Evolutionary conservation across 305 asterid species (phyloP).

Genomic region (Fraxinus nigra): DNA sequence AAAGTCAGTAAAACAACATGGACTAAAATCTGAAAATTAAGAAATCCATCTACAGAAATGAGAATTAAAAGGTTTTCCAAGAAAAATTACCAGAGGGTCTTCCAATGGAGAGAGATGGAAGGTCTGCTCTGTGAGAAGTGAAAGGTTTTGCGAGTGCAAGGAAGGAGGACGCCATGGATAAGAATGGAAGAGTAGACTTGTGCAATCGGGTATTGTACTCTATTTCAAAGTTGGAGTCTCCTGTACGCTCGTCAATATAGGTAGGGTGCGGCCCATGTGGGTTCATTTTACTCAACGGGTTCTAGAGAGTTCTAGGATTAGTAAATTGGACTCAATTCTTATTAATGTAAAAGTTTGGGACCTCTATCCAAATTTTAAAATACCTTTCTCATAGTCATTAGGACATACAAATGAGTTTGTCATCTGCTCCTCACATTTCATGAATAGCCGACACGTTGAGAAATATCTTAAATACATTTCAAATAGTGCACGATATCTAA

Average conservation of each 20-base stretch:
- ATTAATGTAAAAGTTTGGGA: not conserved
- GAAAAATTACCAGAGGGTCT: conserved; percentile 32
- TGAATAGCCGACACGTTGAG: no score
- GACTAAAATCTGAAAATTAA: not conserved
- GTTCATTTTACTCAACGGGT: not conserved
- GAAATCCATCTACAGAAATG: not conserved
- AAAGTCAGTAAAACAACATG: not conserved
- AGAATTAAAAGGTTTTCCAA: not conserved
- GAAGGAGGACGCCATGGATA: conserved; percentile 78
- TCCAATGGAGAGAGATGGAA: conserved; percentile 34
- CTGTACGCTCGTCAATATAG: not conserved
- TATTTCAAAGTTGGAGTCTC: not conserved
- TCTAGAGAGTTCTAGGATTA: not conserved
- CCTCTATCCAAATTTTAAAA: not conserved
- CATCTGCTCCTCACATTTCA: no score
- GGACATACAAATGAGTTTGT: no score
- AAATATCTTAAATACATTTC: no score
- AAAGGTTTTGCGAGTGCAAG: conserved; percentile 52
- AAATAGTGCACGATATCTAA: no score
- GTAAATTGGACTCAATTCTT: not conserved
- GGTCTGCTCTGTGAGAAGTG: conserved; percentile 26
- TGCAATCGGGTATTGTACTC: not conserved
- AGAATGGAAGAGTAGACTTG: conserved; percentile 24
- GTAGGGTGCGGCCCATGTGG: not conserved
- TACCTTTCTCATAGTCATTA: no score